Conservation (phyloP, 2,329 filamentous ascomycete genomes). For the Lachnellula occidentalis region DNA sequence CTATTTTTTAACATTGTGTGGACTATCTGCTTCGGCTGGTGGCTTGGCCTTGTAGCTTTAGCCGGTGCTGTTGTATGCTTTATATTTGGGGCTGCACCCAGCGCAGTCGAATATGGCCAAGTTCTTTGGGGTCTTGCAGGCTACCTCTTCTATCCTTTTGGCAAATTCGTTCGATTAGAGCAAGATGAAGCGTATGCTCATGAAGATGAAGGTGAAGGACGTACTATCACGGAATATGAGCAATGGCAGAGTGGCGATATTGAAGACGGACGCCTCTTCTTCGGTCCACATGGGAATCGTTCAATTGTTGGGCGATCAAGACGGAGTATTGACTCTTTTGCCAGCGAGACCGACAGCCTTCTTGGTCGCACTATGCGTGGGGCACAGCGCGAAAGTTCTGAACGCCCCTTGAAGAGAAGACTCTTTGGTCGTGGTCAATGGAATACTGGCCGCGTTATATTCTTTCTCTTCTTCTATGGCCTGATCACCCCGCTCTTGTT, state of each 20-base stretch:
- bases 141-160: slow-evolving; percentile 94
- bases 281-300: slow-evolving; percentile 68
- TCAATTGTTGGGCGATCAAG: slow-evolving; percentile 83
- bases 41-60: slow-evolving; percentile 75
- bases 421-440: slow-evolving; percentile 94
- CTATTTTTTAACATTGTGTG: slow-evolving; percentile 85
- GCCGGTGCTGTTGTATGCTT: slow-evolving; percentile 74
- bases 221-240: slow-evolving; percentile 97
- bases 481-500: slow-evolving; percentile 82
- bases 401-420: slow-evolving; percentile 62
- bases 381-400: slow-evolving; percentile 36
- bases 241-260: slow-evolving; percentile 98
- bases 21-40: slow-evolving; percentile 93
- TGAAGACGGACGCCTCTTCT: slow-evolving; percentile 92
- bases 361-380: slow-evolving; percentile 62
- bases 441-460: slow-evolving; percentile 90
- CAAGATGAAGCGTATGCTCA: slow-evolving; percentile 92
- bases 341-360: slow-evolving; percentile 83
- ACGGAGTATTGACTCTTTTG: slow-evolving; percentile 78
- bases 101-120: slow-evolving; percentile 78
- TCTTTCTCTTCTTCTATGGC: slow-evolving; percentile 95
- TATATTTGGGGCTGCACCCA: slow-evolving; percentile 70
- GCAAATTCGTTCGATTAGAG: slow-evolving; percentile 88
- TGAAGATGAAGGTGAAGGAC: slow-evolving; percentile 90
- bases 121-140: slow-evolving; percentile 77